These are phyloP conservation scores for Candida labiduridarum DNA, from an alignment of 1,139 yeast species.

Conservation along the genomic window DNA sequence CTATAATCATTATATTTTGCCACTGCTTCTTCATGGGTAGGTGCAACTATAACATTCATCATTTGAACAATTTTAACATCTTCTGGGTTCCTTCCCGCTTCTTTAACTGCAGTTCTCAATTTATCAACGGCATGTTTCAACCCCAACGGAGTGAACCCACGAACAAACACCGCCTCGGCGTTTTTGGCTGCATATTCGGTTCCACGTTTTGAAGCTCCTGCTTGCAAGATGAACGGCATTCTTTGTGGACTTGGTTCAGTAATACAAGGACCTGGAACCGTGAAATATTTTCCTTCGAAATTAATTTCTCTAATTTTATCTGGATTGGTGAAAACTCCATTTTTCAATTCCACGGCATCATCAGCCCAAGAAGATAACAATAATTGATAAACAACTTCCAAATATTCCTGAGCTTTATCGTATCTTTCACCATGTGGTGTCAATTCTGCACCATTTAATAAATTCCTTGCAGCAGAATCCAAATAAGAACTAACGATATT, in stretches of 20 bases:
- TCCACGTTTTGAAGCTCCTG: constrained; percentile 46
- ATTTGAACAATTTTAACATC: constrained; percentile 30
- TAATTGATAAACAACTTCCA: constrained; percentile 40
- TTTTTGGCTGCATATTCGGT: constrained; percentile 41
- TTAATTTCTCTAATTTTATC: constrained; percentile 19
- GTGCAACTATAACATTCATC: constrained; percentile 29
- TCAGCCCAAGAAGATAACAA: constrained; percentile 46
- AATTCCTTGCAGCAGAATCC: constrained; percentile 42
- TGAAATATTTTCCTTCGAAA: constrained; percentile 36
- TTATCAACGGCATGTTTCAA: constrained; percentile 25
- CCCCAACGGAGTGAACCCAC: constrained; percentile 26
- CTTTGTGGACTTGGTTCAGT: constrained; percentile 45
- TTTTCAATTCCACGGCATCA: constrained; percentile 35
- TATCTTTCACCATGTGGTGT: constrained; percentile 43
- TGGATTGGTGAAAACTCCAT: constrained; percentile 27
- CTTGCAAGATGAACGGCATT: constrained; percentile 44
- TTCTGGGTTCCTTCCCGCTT: constrained; percentile 28
- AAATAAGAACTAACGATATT: constrained; percentile 41
- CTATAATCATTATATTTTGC: constrained; percentile 28
- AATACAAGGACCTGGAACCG: constrained; percentile 47
- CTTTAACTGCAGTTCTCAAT: constrained; percentile 27
- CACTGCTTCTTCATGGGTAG: constrained; percentile 35
- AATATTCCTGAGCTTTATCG: constrained; percentile 41
- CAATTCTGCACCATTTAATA: constrained; percentile 31
- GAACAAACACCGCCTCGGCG: constrained; percentile 42